These are phyloP conservation scores for Eucalyptus pauciflora DNA, from an alignment of 345 rosid species.

Conservation along the genomic window DNA sequence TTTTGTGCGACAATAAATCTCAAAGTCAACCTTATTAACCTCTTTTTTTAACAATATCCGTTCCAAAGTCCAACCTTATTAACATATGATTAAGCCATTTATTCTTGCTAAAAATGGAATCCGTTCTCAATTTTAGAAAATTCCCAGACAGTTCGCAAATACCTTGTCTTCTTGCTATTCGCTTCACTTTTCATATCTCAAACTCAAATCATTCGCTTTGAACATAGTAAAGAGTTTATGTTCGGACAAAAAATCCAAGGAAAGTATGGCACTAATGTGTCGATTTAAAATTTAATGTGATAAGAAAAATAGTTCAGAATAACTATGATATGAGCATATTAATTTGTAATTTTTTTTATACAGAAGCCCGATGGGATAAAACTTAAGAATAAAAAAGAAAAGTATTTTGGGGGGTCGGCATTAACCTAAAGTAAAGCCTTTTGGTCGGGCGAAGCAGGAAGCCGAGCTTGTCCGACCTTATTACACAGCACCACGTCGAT, in stretches of 20 bases:
- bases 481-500: not conserved
- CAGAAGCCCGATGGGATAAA: fast-evolving
- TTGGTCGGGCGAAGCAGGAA: not conserved
- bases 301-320: fast-evolving
- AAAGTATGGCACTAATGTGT: fast-evolving
- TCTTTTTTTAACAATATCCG: fast-evolving
- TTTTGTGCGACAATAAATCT: not conserved
- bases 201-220: no score
- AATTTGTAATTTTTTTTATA: not conserved
- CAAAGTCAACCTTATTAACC: not conserved
- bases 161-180: fast-evolving
- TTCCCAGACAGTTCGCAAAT: fast-evolving
- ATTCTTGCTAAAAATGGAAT: fast-evolving
- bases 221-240: not conserved
- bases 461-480: not conserved
- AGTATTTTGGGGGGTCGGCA: not conserved
- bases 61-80: not conserved
- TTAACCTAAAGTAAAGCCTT: not conserved
- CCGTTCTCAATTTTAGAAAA: fast-evolving
- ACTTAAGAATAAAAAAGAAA: not conserved
- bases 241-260: fast-evolving
- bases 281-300: not conserved
- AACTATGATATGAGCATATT: fast-evolving
- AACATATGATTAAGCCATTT: not conserved
- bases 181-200: no score